Base-by-base conservation (phyloP, 2,329 filamentous ascomycete genomes). In the Sclerotinia sclerotiorum region DNA sequence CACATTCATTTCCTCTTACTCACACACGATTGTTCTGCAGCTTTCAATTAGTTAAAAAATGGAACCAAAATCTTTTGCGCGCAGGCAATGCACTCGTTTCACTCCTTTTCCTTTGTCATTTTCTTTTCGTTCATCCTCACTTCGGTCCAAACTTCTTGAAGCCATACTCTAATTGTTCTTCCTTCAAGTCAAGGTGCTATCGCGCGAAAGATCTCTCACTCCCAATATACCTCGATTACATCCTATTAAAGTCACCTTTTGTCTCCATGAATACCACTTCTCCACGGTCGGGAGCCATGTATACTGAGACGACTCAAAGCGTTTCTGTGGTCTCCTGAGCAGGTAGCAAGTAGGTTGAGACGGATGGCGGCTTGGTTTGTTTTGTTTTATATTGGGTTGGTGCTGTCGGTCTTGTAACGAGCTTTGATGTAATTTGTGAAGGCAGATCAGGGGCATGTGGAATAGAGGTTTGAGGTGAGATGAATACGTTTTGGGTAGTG, bases 301-400 rank as follows among this genome's bases (percentile, higher is more conserved):
- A 60, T 60, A 60, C 57, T 60, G 57, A 60, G 57, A 46, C 42
- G 57, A 60, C 10, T 46, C 17, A 29, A 29, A 60, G 8, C 42
- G 57, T 27, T 44, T 60, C 57, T 60, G 57, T 60, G 57, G 57
- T 32, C 57, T 60, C 29, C 57, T 60, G 57, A 60, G 42, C n/a
- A 27, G 55, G 55, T 42, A 60, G 57, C 5, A 8, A 60, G 57
- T 60, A n/a, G 57, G 39, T 60, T 60, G 57, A 60, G 57, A 60
- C 5, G 57, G 27, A 60, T 21, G 10, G 5, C 39, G 24, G 17
- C 42, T 60, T 46, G 57, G 39, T 21, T 60, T 46, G 57, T n/a
- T 60, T 46, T 46, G 6, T 1, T 60, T 46, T 3, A 24, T 46
- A 2, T 29, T 46, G 42, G 39, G 10, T 32, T 15, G 19, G 17